Conservation (phyloP, 2,329 filamentous ascomycete species). For the Ceratocystis diversiconidia region DNA sequence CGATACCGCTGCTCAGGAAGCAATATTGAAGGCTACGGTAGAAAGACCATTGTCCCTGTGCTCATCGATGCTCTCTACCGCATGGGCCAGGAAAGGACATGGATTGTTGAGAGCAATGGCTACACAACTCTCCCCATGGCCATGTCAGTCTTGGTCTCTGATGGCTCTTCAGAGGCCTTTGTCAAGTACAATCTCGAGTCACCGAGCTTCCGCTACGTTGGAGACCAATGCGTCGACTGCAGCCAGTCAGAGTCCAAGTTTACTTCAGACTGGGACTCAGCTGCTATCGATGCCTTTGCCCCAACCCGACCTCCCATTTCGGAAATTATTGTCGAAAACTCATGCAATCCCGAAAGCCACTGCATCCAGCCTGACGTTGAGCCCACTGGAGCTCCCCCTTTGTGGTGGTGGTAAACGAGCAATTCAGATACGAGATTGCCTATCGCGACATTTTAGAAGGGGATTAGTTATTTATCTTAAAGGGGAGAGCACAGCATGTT, state of each 20-base stretch:
- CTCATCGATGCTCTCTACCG: constrained; percentile 12
- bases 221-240: constrained; percentile 7
- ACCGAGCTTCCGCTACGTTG: not conserved
- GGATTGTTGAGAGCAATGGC: not conserved
- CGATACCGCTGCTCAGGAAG: constrained; percentile 12
- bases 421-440: not conserved
- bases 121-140: constrained; percentile 8
- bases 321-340: not conserved
- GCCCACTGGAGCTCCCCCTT: not conserved
- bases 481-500: not conserved
- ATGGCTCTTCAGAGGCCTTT: constrained; percentile 10
- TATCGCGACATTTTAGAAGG: not conserved
- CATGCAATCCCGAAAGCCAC: constrained; percentile 7
- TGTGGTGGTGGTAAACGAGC: constrained; percentile 11
- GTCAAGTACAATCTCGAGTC: constrained; percentile 1
- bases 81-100: constrained; percentile 5
- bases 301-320: not conserved
- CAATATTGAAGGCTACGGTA: constrained; percentile 1
- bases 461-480: not conserved
- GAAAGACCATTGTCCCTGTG: constrained; percentile 10
- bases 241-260: not conserved
- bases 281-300: constrained; percentile 1
- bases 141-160: constrained; percentile 3
- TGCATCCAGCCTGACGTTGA: constrained; percentile 1
- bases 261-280: not conserved